Evolutionary conservation across 352 stramenopile species (phyloP).

Genomic region (Phytopythium aichiense): DNA sequence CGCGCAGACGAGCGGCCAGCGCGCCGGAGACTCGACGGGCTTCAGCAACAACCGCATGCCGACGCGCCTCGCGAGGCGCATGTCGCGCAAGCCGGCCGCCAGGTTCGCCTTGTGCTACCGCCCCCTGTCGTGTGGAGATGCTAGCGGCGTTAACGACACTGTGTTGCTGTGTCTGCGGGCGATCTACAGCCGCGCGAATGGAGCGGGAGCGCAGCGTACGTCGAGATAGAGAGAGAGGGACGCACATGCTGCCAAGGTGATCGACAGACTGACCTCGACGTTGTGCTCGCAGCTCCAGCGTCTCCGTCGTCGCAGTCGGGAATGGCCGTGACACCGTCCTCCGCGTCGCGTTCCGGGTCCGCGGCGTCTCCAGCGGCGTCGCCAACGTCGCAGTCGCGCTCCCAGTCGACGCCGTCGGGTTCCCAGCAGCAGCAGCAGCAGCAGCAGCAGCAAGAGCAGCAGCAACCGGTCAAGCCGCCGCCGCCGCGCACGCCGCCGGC

Average conservation of each 20-base stretch:
- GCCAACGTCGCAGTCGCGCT: neutral
- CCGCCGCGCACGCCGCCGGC: neutral
- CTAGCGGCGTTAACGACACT: neutral
- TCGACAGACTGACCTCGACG: neutral
- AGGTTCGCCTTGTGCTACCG: neutral
- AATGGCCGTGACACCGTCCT: neutral
- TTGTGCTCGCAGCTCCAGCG: neutral
- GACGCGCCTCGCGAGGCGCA: neutral
- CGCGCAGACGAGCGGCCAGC: neutral
- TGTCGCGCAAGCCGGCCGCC: neutral
- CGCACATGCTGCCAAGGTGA: neutral
- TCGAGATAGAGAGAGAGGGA: neutral
- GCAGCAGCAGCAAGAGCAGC: neutral
- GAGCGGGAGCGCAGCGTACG: neutral
- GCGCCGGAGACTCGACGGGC: neutral
- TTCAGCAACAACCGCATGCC: slow-evolving; percentile 5
- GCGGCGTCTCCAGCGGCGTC: slow-evolving; percentile 2
- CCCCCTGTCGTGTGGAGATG: no score
- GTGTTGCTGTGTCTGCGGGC: neutral
- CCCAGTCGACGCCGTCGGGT: slow-evolving; percentile 2
- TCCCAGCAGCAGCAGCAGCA: neutral
- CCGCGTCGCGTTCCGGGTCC: neutral
- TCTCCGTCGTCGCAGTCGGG: neutral
- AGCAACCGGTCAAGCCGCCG: neutral
- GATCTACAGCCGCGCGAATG: neutral